Conservation (phyloP, 1,139 yeast species). For the Saccharomyces pastorianus region DNA sequence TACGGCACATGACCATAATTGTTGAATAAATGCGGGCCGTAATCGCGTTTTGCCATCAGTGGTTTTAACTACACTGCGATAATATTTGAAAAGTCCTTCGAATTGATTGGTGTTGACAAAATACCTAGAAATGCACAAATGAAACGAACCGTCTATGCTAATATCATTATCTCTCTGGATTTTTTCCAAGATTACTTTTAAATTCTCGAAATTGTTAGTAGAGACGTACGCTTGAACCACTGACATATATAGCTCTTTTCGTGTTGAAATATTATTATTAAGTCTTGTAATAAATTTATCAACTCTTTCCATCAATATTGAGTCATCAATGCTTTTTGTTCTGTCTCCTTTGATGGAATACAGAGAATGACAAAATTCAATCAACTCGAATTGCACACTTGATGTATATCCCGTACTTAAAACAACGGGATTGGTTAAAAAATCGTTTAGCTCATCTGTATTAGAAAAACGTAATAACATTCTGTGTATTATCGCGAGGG, state of each 20-base stretch:
- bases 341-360: neutral
- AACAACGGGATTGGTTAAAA: constrained; percentile 12
- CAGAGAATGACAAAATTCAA: constrained; percentile 8
- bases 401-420: constrained; percentile 12
- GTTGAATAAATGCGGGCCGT: constrained; percentile 10
- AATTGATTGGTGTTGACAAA: constrained; percentile 20
- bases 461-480: constrained; percentile 10
- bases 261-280: constrained; percentile 1
- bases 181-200: constrained; percentile 10
- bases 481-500: constrained; percentile 15
- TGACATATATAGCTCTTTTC: constrained; percentile 10
- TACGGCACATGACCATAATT: constrained; percentile 16
- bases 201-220: constrained; percentile 12
- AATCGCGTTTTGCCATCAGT: constrained; percentile 8
- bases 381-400: constrained; percentile 13
- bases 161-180: constrained; percentile 11
- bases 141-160: constrained; percentile 8
- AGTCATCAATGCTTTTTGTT: constrained; percentile 12
- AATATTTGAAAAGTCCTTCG: constrained; percentile 14
- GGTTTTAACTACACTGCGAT: constrained; percentile 9
- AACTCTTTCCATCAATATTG: constrained; percentile 12
- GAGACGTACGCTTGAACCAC: constrained; percentile 14
- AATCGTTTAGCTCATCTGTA: constrained; percentile 8
- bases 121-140: constrained; percentile 15
- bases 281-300: constrained; percentile 4